These are phyloP conservation scores for Termitomyces bulborhizus DNA, from an alignment of 768 basidiomycete species.

Conservation along the genomic window DNA sequence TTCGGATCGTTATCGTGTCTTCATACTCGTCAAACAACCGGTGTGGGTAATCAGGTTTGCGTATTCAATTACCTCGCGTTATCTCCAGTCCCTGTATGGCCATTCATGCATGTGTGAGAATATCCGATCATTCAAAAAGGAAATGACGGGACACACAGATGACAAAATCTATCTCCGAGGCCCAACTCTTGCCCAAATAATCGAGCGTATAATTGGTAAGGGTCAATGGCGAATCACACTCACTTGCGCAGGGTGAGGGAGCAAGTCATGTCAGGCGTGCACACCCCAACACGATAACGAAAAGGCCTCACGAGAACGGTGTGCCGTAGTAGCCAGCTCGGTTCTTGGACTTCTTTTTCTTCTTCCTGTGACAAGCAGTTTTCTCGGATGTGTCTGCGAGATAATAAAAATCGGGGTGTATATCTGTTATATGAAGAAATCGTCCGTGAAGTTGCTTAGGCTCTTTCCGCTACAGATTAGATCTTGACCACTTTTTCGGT, in stretches of 20 bases:
- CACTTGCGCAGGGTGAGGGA: constrained; percentile 27
- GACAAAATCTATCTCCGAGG: constrained; percentile 83
- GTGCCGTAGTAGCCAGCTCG: constrained; percentile 60
- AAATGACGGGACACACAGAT: constrained; percentile 48
- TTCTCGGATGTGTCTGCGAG: constrained; percentile 39
- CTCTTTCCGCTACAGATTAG: constrained; percentile 21
- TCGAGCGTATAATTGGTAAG: constrained; percentile 83
- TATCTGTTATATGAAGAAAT: constrained; percentile 79
- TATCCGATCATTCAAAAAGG: background rate
- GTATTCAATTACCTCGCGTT: constrained; percentile 48
- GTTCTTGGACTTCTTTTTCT: constrained; percentile 47
- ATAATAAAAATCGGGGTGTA: constrained; percentile 78
- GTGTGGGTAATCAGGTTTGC: background rate
- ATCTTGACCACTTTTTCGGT: background rate
- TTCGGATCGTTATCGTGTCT: constrained; percentile 84
- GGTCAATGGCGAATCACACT: constrained; percentile 76
- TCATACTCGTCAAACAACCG: background rate
- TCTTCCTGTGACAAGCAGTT: constrained; percentile 66
- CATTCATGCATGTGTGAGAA: background rate
- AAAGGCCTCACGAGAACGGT: constrained; percentile 51
- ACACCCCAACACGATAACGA: background rate
- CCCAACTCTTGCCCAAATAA: constrained; percentile 74
- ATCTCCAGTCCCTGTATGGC: constrained; percentile 63
- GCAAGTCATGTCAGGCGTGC: background rate
- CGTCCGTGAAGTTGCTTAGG: constrained; percentile 57